Percentiles rank a stretch among this genome's conserved stretches.
Conservation (phyloP, 805 yeast genomes). For the Saturnispora bothae region DNA sequence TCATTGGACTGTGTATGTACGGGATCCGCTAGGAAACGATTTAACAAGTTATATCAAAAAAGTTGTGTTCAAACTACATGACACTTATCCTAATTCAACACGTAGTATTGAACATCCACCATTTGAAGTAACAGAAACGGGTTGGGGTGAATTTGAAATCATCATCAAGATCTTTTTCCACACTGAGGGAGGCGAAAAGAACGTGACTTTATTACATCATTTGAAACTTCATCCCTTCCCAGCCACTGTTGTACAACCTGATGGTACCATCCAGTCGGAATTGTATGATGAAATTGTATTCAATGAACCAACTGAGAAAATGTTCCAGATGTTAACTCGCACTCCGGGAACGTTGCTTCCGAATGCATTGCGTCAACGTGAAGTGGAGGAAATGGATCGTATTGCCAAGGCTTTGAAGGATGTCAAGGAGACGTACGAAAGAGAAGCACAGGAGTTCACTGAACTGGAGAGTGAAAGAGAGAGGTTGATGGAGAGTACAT, state of each 20-base stretch:
- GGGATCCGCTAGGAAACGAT: constrained; percentile 74
- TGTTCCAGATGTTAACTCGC: constrained; percentile 67
- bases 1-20: constrained; percentile 85
- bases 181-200: constrained; percentile 81
- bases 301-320: constrained; percentile 87
- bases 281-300: constrained; percentile 87
- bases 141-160: constrained; percentile 99
- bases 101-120: constrained; percentile 85
- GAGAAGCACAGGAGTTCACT: constrained; percentile 19
- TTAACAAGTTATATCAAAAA: constrained; percentile 72
- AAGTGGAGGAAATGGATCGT: constrained; percentile 54
- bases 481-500: constrained; percentile 17
- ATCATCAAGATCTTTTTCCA: constrained; percentile 78
- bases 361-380: constrained; percentile 37
- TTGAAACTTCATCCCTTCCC: constrained; percentile 80
- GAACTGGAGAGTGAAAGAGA: constrained; percentile 25
- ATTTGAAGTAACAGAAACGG: constrained; percentile 90
- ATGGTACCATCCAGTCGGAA: constrained; percentile 43
- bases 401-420: constrained; percentile 29
- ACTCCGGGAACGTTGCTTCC: constrained; percentile 47
- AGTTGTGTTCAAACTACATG: constrained; percentile 91
- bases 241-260: constrained; percentile 21
- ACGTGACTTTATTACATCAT: constrained; percentile 77
- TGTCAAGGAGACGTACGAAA: constrained; percentile 20
- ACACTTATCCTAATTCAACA: constrained; percentile 82